Conservation (phyloP, 352 stramenopile species). For the Chrysophaeum taylorii region DNA sequence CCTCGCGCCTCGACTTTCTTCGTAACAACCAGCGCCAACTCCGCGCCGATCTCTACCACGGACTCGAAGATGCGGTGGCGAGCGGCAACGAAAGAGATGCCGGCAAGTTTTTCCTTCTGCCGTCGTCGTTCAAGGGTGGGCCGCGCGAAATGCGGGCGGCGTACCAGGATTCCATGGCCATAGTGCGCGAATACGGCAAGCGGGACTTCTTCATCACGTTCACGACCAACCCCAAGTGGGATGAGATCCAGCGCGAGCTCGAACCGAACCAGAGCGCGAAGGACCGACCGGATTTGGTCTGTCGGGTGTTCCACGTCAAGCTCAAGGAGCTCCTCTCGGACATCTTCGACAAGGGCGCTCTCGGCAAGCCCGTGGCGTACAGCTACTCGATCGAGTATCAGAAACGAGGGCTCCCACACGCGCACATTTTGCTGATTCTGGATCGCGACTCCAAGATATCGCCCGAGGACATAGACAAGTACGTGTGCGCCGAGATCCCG, state of each 20-base stretch:
- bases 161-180: constrained; percentile 38
- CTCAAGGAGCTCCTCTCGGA: constrained; percentile 31
- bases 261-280: constrained; percentile 13
- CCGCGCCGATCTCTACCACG: constrained; percentile 16
- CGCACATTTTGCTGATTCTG: constrained; percentile 44
- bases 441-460: constrained; percentile 31
- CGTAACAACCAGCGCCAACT: constrained; percentile 18
- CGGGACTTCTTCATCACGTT: constrained; percentile 47
- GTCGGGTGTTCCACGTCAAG: constrained; percentile 37
- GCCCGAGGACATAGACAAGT: constrained; percentile 16
- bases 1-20: constrained; percentile 17
- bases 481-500: constrained; percentile 26
- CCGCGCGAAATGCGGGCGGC: constrained; percentile 18
- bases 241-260: constrained; percentile 35
- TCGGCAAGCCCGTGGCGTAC: constrained; percentile 28
- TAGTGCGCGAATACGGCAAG: constrained; percentile 35
- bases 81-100: constrained; percentile 2
- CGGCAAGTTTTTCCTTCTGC: constrained; percentile 1
- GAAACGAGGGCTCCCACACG: constrained; percentile 43
- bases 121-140: constrained; percentile 17
- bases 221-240: constrained; percentile 43
- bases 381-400: constrained; percentile 44
- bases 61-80: constrained; percentile 11
- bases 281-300: constrained; percentile 30
- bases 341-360: constrained; percentile 30